Conservation (phyloP, 345 rosid species). For the Citrus inodora region DNA sequence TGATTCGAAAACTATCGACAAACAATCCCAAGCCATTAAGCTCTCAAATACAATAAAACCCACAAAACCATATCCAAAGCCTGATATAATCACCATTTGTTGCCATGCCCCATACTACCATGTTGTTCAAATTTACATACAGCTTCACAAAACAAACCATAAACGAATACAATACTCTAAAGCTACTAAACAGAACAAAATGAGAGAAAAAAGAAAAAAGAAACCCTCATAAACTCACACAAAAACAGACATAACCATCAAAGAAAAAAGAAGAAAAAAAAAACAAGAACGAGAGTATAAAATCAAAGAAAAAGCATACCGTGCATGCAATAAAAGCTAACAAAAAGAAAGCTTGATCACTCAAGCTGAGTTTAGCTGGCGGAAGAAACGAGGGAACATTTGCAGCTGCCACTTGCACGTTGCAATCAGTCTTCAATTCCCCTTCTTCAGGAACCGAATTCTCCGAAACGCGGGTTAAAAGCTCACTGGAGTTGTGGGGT, state of each 20-base stretch:
- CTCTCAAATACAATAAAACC: not conserved
- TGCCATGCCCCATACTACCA: not conserved
- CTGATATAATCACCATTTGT: not conserved
- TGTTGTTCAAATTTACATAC: not conserved
- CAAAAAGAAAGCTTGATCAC: conserved; percentile 76
- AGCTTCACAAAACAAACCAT: not conserved
- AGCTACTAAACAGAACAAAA: not conserved
- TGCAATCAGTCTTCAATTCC: conserved; percentile 34
- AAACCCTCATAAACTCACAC: not conserved
- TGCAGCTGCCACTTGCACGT: conserved; percentile 47
- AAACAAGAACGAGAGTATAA: not conserved
- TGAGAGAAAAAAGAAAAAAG: not conserved
- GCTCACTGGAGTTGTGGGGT: conserved; percentile 15
- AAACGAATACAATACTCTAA: not conserved
- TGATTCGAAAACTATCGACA: not conserved
- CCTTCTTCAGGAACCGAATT: conserved; percentile 25
- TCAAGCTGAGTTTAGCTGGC: conserved; percentile 44
- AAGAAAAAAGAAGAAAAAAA: not conserved
- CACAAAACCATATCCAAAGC: conserved; percentile 1
- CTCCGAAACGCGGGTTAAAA: conserved; percentile 6
- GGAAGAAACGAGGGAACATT: conserved; percentile 40
- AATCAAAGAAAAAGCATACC: conserved; percentile 34
- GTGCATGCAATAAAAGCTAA: conserved; percentile 77
- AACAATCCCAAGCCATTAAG: not conserved
- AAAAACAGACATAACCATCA: not conserved